A percentile compares a stretch with the other conserved stretches of the same genome.
phyloP scores from a whole-genome alignment of 257 asterid genomes.

The Henckelia pumila region DNA sequence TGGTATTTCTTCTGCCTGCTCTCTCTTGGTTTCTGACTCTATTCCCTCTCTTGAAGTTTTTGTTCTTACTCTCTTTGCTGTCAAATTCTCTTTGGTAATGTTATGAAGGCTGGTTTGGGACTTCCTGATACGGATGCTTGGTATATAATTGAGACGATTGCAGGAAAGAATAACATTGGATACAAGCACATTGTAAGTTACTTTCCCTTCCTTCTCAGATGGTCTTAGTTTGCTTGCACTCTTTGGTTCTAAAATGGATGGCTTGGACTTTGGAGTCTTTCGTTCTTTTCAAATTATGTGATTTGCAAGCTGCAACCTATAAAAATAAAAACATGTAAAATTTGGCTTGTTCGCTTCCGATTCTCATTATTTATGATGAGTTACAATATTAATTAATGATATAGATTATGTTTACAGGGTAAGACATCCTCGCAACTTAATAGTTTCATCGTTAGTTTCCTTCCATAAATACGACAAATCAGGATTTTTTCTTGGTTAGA shows the following conservation, averaged over 20 bases:
- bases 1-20: constrained; percentile 48
- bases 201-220: constrained; percentile 9
- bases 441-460: too few relatives aligned
- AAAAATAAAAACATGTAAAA: neutral
- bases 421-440: too few relatives aligned
- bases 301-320: neutral
- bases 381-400: too few relatives aligned
- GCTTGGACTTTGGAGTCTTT: too few relatives aligned
- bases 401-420: too few relatives aligned
- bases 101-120: constrained; percentile 82
- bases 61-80: constrained; percentile 22
- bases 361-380: neutral
- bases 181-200: constrained; percentile 87
- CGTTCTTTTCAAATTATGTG: neutral
- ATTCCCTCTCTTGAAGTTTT: constrained; percentile 11
- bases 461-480: too few relatives aligned
- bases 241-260: constrained; percentile 19
- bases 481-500: too few relatives aligned
- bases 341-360: constrained; percentile 14
- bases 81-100: constrained; percentile 33
- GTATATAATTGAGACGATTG: constrained; percentile 91
- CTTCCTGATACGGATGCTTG: constrained; percentile 93
- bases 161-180: constrained; percentile 90
- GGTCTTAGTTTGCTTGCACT: constrained; percentile 2
- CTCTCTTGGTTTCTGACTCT: constrained; percentile 14